These are phyloP conservation scores for Neonectria faginata DNA, from an alignment of 2,329 filamentous ascomycete genomes.

Conservation along the genomic window DNA sequence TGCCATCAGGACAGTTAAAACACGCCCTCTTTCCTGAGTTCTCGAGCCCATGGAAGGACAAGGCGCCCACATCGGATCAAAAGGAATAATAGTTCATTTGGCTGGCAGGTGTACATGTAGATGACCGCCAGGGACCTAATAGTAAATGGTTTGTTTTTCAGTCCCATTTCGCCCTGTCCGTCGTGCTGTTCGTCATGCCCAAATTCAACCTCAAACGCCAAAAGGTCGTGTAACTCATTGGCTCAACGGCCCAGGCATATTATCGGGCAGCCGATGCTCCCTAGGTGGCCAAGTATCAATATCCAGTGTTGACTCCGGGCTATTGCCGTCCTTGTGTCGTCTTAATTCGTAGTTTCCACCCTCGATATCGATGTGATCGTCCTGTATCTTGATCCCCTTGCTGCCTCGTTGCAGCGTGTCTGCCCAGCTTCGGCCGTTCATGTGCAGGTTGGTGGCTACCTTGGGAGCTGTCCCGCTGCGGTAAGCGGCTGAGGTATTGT, in stretches of 20 bases:
- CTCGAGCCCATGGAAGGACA: neutral
- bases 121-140: conserved; percentile 3
- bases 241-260: conserved; percentile 18
- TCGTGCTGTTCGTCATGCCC: conserved; percentile 1
- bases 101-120: neutral
- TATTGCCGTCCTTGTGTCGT: conserved; percentile 36
- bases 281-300: conserved; percentile 40
- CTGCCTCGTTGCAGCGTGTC: conserved; percentile 37
- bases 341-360: conserved; percentile 22
- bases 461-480: conserved; percentile 35
- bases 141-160: conserved; percentile 4
- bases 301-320: conserved; percentile 38
- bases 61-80: neutral
- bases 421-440: conserved; percentile 33
- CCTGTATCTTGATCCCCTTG: conserved; percentile 40
- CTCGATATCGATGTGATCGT: conserved; percentile 43
- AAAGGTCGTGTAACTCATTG: neutral
- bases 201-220: conserved; percentile 12
- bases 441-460: conserved; percentile 34
- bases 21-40: neutral
- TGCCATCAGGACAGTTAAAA: neutral
- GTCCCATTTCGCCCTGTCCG: neutral
- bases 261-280: conserved; percentile 29
- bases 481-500: conserved; percentile 38
- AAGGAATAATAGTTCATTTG: conserved; percentile 6